phyloP scores from a whole-genome alignment of 352 stramenopile genomes.

The Phytophthora boehmeriae region DNA sequence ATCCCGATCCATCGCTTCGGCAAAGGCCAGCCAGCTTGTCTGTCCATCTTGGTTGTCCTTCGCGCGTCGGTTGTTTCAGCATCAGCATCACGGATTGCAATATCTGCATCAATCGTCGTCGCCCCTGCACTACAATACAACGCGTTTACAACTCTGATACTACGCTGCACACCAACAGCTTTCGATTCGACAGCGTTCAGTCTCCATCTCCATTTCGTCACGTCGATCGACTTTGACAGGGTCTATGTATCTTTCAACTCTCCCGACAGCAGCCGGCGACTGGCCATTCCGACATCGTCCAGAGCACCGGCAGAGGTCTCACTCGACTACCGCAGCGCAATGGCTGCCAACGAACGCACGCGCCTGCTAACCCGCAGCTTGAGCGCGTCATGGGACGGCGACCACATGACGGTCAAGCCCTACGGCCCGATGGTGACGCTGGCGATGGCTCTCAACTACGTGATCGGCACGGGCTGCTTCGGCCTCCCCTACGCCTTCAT shows the following conservation, averaged over 20 bases:
- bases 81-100: no score
- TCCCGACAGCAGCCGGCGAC: not conserved
- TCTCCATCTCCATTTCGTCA: no score
- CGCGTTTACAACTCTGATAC: no score
- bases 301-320: no score
- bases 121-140: no score
- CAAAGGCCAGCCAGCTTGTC: no score
- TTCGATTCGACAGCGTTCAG: no score
- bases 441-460: conserved; percentile 87
- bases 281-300: conserved; percentile 23
- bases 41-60: no score
- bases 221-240: conserved; percentile 22
- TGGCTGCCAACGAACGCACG: conserved; percentile 29
- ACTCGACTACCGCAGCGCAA: no score
- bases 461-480: conserved; percentile 89
- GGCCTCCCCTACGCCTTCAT: conserved; percentile 82
- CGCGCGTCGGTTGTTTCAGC: no score
- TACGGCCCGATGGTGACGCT: conserved; percentile 73
- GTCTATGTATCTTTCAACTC: conserved; percentile 17
- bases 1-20: not conserved
- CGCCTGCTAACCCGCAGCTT: conserved; percentile 33
- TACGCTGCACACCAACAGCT: no score
- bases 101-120: no score
- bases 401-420: conserved; percentile 61
- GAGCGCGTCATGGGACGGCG: conserved; percentile 35